Conservation (phyloP, 176 grass and related monocot genomes). For the Avena eriantha region DNA sequence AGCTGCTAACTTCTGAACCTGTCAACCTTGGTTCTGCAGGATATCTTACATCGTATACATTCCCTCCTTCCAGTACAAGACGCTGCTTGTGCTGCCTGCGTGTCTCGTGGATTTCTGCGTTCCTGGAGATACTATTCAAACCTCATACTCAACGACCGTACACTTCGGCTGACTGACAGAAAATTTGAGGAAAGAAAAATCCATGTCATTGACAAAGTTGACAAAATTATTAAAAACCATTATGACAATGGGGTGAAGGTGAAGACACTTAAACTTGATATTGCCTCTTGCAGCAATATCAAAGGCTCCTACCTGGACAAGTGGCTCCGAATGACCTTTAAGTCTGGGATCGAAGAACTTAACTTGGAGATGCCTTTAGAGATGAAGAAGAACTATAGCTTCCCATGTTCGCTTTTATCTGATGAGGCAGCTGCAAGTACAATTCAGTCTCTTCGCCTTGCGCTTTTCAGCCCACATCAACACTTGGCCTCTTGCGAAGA, state of each 20-base stretch:
- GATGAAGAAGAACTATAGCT: neutral
- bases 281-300: neutral
- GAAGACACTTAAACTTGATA: neutral
- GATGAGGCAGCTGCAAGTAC: neutral
- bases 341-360: conserved; percentile 2
- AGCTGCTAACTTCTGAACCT: neutral
- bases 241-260: neutral
- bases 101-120: neutral
- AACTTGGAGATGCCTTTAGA: neutral
- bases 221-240: neutral
- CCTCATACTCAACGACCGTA: neutral
- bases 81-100: neutral
- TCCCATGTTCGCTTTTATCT: conserved; percentile 1
- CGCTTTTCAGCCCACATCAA: neutral
- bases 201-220: neutral
- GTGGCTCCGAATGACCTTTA: neutral
- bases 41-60: neutral
- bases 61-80: neutral
- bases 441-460: neutral
- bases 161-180: neutral
- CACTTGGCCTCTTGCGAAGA: neutral
- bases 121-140: conserved; percentile 5
- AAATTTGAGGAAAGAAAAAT: neutral
- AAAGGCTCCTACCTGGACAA: neutral
- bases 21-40: neutral